Conservation (phyloP, 768 basidiomycete genomes). For the Termitomyces heimii region DNA sequence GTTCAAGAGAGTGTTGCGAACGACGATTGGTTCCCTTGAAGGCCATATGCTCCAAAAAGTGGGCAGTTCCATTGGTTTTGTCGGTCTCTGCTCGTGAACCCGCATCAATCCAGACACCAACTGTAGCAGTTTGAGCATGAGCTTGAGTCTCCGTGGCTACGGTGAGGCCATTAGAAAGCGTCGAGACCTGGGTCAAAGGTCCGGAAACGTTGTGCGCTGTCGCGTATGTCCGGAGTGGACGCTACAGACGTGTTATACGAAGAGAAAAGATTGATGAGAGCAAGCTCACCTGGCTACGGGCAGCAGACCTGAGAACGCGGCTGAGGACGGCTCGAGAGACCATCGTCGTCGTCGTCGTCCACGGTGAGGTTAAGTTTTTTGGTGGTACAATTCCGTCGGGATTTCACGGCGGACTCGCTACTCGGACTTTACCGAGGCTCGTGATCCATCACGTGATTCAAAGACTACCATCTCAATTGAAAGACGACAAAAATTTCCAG, state of each 20-base stretch:
- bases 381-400: slow-evolving; percentile 6
- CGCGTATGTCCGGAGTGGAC: slow-evolving; percentile 58
- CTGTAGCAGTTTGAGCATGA: slow-evolving; percentile 94
- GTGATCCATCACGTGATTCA: slow-evolving; percentile 4
- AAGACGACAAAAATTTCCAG: too few species aligned
- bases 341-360: slow-evolving; percentile 22
- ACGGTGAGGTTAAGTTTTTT: slow-evolving; percentile 14
- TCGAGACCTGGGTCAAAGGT: slow-evolving; percentile 87
- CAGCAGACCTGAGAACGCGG: slow-evolving; percentile 20
- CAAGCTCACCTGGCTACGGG: slow-evolving; percentile 14
- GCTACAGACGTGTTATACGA: slow-evolving; percentile 4
- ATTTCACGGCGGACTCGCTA: slow-evolving; percentile 13
- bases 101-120: slow-evolving; percentile 98
- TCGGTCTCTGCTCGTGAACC: slow-evolving; percentile 96
- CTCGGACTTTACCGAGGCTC: slow-evolving; percentile 6
- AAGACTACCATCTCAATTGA: too few species aligned
- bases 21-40: slow-evolving; percentile 94
- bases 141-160: slow-evolving; percentile 90
- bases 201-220: slow-evolving; percentile 58
- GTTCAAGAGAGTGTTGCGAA: slow-evolving; percentile 84
- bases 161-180: slow-evolving; percentile 90
- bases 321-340: slow-evolving; percentile 24
- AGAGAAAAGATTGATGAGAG: too few species aligned
- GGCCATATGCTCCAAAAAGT: slow-evolving; percentile 98
- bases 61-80: slow-evolving; percentile 92